Percentiles rank a stretch among this genome's conserved stretches.
Evolutionary conservation across 192 early-diverging fungal species (phyloP).

Genomic region (Coemansia sp.): DNA sequence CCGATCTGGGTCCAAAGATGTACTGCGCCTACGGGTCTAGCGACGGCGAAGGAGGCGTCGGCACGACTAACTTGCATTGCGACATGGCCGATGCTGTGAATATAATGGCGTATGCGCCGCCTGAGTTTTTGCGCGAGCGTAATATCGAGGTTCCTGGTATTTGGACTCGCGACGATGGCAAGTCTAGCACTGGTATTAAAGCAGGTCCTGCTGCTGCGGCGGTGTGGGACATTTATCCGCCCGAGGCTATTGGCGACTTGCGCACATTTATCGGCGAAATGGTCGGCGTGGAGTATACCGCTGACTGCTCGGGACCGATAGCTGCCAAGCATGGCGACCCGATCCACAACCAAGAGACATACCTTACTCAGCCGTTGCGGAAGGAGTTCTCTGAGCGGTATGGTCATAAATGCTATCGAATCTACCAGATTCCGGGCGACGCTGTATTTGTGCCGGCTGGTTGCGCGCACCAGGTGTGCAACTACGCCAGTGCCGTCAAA

Average conservation of each 20-base stretch:
- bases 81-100: conserved; percentile 83
- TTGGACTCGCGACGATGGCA: neutral
- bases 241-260: conserved; percentile 29
- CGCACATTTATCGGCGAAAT: conserved; percentile 40
- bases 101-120: conserved; percentile 63
- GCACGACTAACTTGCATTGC: conserved; percentile 75
- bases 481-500: conserved; percentile 66
- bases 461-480: conserved; percentile 73
- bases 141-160: conserved; percentile 12
- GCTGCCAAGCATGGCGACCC: conserved; percentile 42
- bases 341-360: conserved; percentile 70
- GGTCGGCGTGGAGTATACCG: neutral
- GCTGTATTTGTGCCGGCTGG: conserved; percentile 79
- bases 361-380: conserved; percentile 54
- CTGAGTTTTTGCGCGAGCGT: conserved; percentile 8
- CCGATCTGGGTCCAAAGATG: conserved; percentile 77
- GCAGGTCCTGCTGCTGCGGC: conserved; percentile 42
- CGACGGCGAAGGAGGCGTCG: conserved; percentile 50
- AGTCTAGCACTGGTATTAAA: neutral
- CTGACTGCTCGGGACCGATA: neutral
- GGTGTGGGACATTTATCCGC: conserved; percentile 68
- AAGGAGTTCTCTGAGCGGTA: conserved; percentile 35
- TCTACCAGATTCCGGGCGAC: conserved; percentile 72
- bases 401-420: conserved; percentile 47
- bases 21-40: conserved; percentile 70